Evolutionary conservation across 441 rosid genomes (phyloP), one percentile per base, ranked within the genome.

Genomic region (Corymbia calophylla): DNA sequence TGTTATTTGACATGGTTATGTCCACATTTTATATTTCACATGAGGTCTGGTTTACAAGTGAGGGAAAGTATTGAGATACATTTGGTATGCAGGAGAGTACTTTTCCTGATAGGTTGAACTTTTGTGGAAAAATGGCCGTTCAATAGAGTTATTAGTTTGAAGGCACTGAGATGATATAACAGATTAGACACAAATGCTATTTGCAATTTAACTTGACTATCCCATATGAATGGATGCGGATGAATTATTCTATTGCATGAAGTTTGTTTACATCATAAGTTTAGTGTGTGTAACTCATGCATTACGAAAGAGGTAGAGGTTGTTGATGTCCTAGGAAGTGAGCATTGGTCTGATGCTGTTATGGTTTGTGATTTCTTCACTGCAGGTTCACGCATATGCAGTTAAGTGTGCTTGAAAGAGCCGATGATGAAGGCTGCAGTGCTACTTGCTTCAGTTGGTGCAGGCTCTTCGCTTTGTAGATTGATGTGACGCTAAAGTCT

Each of bases 361-460:
- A 70, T 91, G 86, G 88, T 47, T 89, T 89, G 88, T 77, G 77
- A 55, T 86, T 55, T 7, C 62, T 80, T 94, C 91, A 90, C 88
- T 90, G 91, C 94, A 98, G 99, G 99, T 98, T 88, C 98, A 98
- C 92, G 99, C 99, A 92, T 97, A 96, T 94, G 99, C 99, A 92
- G 99, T 98, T 89, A 95, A n/a, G 97, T 91, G 96, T 98, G 91
- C 98, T 98, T 91, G 99, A 95, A 92, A 94, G 99, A 92, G 99
- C 99, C 90, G 99, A 95, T 91, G 99, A 98, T 92, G 99, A 96
- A 92, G 99, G 92, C 98, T 98, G 64, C 98, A 97, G 93, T 96
- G 99, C 93, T 98, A 98, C 94, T 93, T 97, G 92, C 98, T 98
- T 92, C 99, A 97, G 92, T 91, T 98, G 91, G 99, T 98, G 93